These are phyloP conservation scores for Vaccinium macrocarpon DNA, from an alignment of 148 eudicot genomes.

Conservation along the genomic window DNA sequence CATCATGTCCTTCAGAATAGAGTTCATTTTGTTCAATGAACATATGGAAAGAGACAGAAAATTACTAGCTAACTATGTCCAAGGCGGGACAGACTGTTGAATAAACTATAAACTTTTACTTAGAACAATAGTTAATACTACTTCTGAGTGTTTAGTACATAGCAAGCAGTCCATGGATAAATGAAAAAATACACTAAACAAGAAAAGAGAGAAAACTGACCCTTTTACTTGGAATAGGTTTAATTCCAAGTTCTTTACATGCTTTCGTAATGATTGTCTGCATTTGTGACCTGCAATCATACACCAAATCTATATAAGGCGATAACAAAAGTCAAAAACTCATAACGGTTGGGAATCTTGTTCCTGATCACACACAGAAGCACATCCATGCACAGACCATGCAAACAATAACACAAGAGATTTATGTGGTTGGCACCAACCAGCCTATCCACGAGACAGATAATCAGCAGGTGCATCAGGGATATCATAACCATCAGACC, in stretches of 20 bases:
- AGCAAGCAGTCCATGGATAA: neutral
- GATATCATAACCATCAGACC: neutral
- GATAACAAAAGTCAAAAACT: neutral
- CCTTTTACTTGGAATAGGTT: slow-evolving; percentile 87
- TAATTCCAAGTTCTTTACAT: slow-evolving; percentile 80
- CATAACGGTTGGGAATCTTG: neutral
- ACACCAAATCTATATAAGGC: neutral
- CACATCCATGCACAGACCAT: neutral
- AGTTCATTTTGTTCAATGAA: neutral
- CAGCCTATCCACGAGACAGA: neutral
- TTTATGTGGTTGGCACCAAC: neutral
- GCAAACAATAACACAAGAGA: neutral
- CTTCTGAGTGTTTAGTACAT: neutral
- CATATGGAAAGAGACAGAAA: neutral
- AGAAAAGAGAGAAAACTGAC: slow-evolving; percentile 26
- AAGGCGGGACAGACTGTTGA: neutral
- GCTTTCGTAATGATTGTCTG: slow-evolving; percentile 94
- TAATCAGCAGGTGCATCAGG: neutral
- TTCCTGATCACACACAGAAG: neutral
- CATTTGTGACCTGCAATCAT: slow-evolving; percentile 78
- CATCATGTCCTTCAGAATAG: neutral
- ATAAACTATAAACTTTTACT: neutral
- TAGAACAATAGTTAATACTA: neutral
- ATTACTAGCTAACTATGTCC: neutral
- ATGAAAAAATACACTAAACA: neutral